Conservation (phyloP, 2,329 filamentous ascomycete genomes). For the Daldinia sp. region DNA sequence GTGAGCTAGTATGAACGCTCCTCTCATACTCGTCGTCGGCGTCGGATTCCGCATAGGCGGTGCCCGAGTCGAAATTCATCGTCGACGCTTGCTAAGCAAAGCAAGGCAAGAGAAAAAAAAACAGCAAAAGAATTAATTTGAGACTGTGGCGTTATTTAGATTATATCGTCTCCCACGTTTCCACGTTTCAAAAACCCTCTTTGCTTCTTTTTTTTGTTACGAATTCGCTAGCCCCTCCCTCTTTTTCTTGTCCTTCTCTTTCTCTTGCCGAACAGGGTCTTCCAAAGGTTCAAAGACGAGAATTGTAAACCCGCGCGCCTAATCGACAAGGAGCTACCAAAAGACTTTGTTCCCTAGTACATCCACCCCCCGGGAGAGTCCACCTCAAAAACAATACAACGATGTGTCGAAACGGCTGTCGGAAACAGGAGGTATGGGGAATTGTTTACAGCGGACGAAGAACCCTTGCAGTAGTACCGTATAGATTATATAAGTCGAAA, state of each 20-base stretch:
- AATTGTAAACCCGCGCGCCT: conserved; percentile 12
- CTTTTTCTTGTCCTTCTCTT: conserved; percentile 15
- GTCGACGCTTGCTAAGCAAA: conserved; percentile 29
- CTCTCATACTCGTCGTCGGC: conserved; percentile 86
- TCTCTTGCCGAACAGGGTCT: background rate
- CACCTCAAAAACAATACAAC: background rate
- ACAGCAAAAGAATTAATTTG: conserved; percentile 20
- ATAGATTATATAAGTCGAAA: background rate
- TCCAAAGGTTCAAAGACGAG: conserved; percentile 12
- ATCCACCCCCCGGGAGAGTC: conserved; percentile 7
- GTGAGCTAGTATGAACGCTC: conserved; percentile 72
- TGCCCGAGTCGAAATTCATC: conserved; percentile 71
- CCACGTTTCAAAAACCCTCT: conserved; percentile 5
- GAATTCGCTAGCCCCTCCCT: conserved; percentile 17
- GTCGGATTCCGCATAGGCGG: conserved; percentile 80
- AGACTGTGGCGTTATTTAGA: conserved; percentile 32
- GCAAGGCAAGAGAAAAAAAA: conserved; percentile 8
- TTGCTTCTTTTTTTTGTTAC: conserved; percentile 14
- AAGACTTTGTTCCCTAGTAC: conserved; percentile 12
- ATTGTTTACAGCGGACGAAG: background rate
- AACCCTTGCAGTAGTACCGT: background rate
- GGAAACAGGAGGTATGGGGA: conserved; percentile 6
- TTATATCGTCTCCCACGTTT: conserved; percentile 25
- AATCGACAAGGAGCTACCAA: conserved; percentile 20
- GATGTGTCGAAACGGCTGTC: conserved; percentile 9